A percentile compares a stretch with the other conserved stretches of the same genome.
These are phyloP conservation scores for Xerocomellus dryophilus DNA, from an alignment of 768 basidiomycete genomes.

Conservation along the genomic window DNA sequence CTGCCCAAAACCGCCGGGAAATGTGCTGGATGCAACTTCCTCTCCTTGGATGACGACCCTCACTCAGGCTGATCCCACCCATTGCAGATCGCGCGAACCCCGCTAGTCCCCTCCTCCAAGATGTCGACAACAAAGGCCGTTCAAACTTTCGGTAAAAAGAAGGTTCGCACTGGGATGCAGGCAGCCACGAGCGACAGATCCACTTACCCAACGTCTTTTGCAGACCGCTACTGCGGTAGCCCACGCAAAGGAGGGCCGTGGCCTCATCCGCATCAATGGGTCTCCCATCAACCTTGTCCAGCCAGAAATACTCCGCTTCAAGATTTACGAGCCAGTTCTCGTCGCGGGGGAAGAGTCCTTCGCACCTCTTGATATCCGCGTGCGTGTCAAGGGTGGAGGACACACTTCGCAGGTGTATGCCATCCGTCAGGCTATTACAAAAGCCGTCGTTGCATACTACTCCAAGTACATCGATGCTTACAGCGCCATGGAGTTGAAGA, in stretches of 20 bases:
- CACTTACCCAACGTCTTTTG: constrained; percentile 7
- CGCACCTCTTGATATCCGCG: constrained; percentile 86
- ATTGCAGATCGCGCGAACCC: constrained; percentile 20
- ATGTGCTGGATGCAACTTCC: constrained; percentile 40
- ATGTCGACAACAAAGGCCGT: constrained; percentile 87
- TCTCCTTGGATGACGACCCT: constrained; percentile 36
- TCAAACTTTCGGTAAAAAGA: constrained; percentile 99
- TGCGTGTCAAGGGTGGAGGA: constrained; percentile 98
- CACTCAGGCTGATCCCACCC: constrained; percentile 16
- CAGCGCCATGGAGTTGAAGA: constrained; percentile 96
- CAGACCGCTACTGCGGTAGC: constrained; percentile 98
- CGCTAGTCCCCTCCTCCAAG: constrained; percentile 35
- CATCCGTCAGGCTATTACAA: constrained; percentile 97
- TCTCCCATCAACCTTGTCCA: constrained; percentile 94
- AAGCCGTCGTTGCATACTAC: constrained; percentile 96
- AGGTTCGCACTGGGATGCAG: constrained; percentile 49
- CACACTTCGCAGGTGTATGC: constrained; percentile 99
- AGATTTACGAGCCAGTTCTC: constrained; percentile 96
- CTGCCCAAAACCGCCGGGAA: constrained; percentile 23
- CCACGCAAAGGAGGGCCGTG: constrained; percentile 93
- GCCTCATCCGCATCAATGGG: constrained; percentile 94
- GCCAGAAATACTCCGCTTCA: constrained; percentile 94
- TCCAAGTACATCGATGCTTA: constrained; percentile 98
- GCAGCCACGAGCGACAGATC: not conserved
- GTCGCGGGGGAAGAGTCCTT: constrained; percentile 91